Evolutionary conservation across 768 basidiomycete species (phyloP).

Genomic region (Termitomyces sp.): DNA sequence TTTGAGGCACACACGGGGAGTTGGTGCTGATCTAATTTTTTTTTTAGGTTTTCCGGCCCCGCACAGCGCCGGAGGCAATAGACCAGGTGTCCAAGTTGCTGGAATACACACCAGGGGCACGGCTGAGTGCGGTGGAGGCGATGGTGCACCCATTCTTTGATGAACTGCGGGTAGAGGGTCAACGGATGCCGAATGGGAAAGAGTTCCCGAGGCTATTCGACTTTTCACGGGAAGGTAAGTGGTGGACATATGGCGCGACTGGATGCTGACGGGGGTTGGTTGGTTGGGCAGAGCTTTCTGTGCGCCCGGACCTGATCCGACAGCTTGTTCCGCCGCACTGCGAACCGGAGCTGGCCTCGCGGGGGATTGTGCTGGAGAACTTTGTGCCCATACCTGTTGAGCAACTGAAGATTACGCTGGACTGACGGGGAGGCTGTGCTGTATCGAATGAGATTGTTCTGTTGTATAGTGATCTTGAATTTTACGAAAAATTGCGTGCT

Average conservation of each 20-base stretch:
- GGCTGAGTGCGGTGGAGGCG: constrained; percentile 84
- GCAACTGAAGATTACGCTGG: constrained; percentile 89
- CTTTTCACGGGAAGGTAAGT: constrained; percentile 88
- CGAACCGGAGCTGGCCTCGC: constrained; percentile 83
- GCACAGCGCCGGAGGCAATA: constrained; percentile 94
- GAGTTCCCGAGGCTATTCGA: constrained; percentile 93
- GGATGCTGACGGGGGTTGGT: background rate
- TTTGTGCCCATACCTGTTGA: constrained; percentile 98
- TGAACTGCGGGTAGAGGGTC: constrained; percentile 85
- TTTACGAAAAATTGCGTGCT: constrained; percentile 19
- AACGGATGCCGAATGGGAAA: constrained; percentile 95
- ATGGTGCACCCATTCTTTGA: constrained; percentile 98
- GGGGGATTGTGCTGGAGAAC: constrained; percentile 81
- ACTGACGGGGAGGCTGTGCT: constrained; percentile 43
- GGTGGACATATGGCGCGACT: background rate
- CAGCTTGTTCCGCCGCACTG: constrained; percentile 87
- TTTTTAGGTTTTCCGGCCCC: constrained; percentile 90
- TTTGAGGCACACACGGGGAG: constrained; percentile 4
- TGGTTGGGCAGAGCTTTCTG: constrained; percentile 73
- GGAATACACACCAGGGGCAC: constrained; percentile 96
- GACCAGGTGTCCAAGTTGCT: constrained; percentile 91
- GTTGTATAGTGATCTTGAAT: constrained; percentile 37
- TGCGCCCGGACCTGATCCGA: constrained; percentile 90
- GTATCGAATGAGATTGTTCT: constrained; percentile 1
- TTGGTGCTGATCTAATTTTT: background rate